Conservation (phyloP, 2,329 filamentous ascomycete species). For the Eutypella sp. region DNA sequence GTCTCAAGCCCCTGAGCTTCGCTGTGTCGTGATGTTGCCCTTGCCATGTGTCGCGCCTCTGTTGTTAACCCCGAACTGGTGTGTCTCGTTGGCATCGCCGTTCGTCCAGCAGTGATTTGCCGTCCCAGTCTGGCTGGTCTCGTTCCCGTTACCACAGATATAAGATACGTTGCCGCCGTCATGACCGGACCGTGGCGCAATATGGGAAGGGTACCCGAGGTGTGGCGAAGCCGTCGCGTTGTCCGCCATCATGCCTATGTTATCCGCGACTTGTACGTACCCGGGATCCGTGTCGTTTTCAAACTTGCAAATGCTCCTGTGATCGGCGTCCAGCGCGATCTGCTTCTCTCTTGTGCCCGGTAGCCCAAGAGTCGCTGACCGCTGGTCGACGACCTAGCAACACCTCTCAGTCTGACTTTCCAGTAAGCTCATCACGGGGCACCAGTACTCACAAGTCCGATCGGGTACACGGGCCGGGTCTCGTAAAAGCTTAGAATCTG, state of each 20-base stretch:
- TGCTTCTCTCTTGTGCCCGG: conserved; percentile 9
- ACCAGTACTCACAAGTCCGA: conserved; percentile 8
- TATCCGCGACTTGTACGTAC: background rate
- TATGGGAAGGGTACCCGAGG: too few relatives aligned
- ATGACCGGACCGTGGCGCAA: too few relatives aligned
- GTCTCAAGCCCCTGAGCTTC: background rate
- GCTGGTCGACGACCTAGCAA: conserved; percentile 4
- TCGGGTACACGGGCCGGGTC: conserved; percentile 3
- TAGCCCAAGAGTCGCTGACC: conserved; percentile 7
- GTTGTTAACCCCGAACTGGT: background rate
- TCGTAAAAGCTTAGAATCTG: conserved; percentile 9
- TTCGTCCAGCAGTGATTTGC: background rate
- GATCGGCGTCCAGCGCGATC: conserved; percentile 6
- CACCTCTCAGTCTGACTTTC: too few relatives aligned
- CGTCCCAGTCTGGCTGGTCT: background rate
- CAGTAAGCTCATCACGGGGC: too few relatives aligned
- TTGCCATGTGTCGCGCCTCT: background rate
- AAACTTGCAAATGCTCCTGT: conserved; percentile 11
- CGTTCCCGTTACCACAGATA: background rate
- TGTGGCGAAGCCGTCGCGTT: background rate
- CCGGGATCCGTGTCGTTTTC: background rate
- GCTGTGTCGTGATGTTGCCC: background rate
- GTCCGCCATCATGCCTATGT: background rate
- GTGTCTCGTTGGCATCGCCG: background rate
- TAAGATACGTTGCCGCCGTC: background rate